Percentiles rank a stretch among this genome's conserved stretches.
Evolutionary conservation across 495 filamentous ascomycete species (phyloP).

Genomic region (Bacidia gigantensis): DNA sequence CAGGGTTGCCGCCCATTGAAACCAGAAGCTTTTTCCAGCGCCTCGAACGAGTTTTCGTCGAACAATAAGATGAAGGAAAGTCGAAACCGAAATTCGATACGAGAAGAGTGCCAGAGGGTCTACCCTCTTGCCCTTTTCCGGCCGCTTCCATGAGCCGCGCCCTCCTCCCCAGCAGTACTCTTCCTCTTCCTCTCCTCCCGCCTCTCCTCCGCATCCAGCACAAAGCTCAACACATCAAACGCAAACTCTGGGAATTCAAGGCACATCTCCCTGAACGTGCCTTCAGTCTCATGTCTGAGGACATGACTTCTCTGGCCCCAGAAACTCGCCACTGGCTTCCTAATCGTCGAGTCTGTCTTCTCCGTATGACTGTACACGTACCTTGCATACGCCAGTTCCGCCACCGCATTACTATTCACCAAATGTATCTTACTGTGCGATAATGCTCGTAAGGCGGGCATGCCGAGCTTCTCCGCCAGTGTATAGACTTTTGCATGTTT

Average conservation of each 20-base stretch:
- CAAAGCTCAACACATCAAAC: slow-evolving; percentile 70
- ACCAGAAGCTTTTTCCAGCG: no score
- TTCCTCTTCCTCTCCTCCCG: slow-evolving; percentile 23
- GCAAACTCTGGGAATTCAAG: slow-evolving; percentile 81
- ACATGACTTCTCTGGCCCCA: slow-evolving; percentile 75
- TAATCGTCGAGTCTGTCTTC: slow-evolving; percentile 54
- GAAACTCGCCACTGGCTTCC: slow-evolving; percentile 75
- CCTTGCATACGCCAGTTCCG: slow-evolving; percentile 78
- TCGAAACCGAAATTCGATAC: no score
- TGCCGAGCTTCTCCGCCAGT: slow-evolving; percentile 62
- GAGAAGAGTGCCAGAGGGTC: no score
- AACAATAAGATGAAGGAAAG: no score
- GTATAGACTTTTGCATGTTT: slow-evolving; percentile 84
- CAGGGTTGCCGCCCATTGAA: no score
- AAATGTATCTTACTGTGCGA: slow-evolving; percentile 82
- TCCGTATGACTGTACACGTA: slow-evolving; percentile 74
- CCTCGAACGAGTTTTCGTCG: no score
- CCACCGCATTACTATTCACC: slow-evolving; percentile 69
- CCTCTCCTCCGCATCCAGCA: slow-evolving; percentile 55
- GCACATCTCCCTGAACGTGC: slow-evolving; percentile 68
- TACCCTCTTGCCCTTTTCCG: slow-evolving; percentile 32
- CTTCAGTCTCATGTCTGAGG: slow-evolving; percentile 68
- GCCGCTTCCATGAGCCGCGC: slow-evolving; percentile 11
- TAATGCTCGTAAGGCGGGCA: slow-evolving; percentile 59
- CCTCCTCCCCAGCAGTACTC: slow-evolving; percentile 18